Evolutionary conservation across 192 early-diverging fungal genomes (phyloP).

Genomic region (Gamsiella multidivaricata): DNA sequence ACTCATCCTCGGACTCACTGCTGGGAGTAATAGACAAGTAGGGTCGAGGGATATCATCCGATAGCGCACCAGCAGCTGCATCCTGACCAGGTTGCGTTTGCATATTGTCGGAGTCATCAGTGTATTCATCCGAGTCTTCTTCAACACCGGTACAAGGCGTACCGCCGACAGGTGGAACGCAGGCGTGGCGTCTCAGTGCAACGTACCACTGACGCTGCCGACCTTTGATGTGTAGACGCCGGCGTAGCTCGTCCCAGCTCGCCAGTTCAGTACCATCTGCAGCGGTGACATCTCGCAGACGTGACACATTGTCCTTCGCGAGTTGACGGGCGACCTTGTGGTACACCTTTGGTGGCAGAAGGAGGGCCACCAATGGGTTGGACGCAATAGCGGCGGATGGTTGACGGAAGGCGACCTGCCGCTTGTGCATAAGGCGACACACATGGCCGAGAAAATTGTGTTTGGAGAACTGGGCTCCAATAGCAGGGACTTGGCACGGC

Average conservation of each 20-base stretch:
- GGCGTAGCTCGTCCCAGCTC: neutral
- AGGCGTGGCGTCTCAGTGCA: neutral
- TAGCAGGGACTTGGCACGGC: neutral
- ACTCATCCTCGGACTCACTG: too few species aligned
- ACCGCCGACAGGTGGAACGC: too few species aligned
- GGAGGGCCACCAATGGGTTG: neutral
- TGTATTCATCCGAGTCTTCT: neutral
- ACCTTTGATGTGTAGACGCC: constrained; percentile 2
- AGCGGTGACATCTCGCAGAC: neutral
- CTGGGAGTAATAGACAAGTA: too few species aligned
- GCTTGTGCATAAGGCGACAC: constrained; percentile 3
- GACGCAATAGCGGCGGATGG: neutral
- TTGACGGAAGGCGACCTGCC: neutral
- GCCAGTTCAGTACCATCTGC: neutral
- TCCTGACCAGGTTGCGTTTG: too few species aligned
- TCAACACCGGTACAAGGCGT: neutral
- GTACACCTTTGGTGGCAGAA: constrained; percentile 9
- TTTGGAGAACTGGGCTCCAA: neutral
- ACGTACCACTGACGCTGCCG: neutral
- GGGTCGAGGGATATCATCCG: too few species aligned
- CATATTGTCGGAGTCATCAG: neutral
- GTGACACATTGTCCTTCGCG: neutral
- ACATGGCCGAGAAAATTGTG: constrained; percentile 19
- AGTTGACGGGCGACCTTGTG: neutral
- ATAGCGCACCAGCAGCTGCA: too few species aligned